Evolutionary conservation across 2,329 filamentous ascomycete genomes (phyloP), one percentile per base, ranked within the genome.

Genomic region (Trichoderma sp.): DNA sequence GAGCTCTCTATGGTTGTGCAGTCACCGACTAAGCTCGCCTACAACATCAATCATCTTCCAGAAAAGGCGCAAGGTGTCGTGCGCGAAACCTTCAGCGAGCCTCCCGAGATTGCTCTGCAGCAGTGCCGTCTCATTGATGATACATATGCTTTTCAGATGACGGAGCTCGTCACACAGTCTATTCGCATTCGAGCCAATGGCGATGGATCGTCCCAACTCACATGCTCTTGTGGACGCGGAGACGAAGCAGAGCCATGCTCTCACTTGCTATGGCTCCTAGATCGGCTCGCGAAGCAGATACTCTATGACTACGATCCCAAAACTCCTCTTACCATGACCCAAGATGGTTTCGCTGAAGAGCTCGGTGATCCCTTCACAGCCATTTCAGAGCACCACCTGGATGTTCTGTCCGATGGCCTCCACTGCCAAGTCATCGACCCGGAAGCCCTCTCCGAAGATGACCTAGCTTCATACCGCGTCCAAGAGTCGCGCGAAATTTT

Each of bases 141-240:
- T n/a, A 84, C 85, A 23, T 88, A 86, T 71, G 85, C 87, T 62
- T 89, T 89, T 72, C 83, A 88, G 75, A 83, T 89, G 80, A 85
- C 85, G 4, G 87, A 89, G 76, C 79, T 85, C 3, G 85, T 86
- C 30, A 85, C 85, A 15, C 84, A 85, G 12, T 86, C 85, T 20
- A 81, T 89, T 55, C 83, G 86, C 53, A 86, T 87, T 34, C 84
- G 84, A 2, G 79, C 81, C 2, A 76, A 81, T 0, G 77, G 77
- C 34, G 83, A 83, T 73, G 81, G 76, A 39, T 82, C 80, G 62
- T 79, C 84, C 2, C 76, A 76, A 1, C 82, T 87, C 5, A 81
- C 77, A 20, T 89, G 87, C 78, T 85, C 84, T 32, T 88, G 87
- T 72, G 28, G 55, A 7, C 36, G 57, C 30, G 36, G 75, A 57